Evolutionary conservation across 2,329 filamentous ascomycete species (phyloP), one percentile per base, ranked within the genome.

Genomic region (Sporothrix inflata): DNA sequence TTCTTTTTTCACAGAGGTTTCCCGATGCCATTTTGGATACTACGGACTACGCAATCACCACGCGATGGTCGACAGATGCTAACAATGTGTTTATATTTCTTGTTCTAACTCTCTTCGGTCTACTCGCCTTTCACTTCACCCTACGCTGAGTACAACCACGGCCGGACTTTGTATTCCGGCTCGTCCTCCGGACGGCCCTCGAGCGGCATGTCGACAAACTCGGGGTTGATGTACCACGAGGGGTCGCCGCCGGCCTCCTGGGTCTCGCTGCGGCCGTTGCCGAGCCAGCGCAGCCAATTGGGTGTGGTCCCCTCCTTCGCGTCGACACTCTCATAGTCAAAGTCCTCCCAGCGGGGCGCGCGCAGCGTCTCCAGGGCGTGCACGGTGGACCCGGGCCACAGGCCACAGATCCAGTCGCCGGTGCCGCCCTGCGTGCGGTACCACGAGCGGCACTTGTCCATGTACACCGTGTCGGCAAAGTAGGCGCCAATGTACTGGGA

Each of bases 361-460:
- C 81, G 76, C 73, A 85, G 75, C 12, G 81, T 78, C 77, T 85
- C 83, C 4, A 84, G 75, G 9, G 81, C 81, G 61, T 85, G 84
- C 69, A 84, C 78, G 16, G 81, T 82, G 38, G 81, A 83, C 4
- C 84, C 84, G 0, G 83, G 83, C 83, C 84, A 85, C 40, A 85
- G 76, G 1, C 81, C 83, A 24, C 80, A 79, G 67, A 85, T 79
- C 70, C 79, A 78, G 69, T 82, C 76, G 5, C 82, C 82, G 11
- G 75, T 77, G 30, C 81, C 83, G 24, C 80, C 80, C 11, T 82
- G 80, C 42, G 82, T 81, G 76, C 85, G 85, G 77, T 88, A 89
- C 86, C 86, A 88, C 70, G 83, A 85, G 73, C 82, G 83, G 77
- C 86, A 88, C 11, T 79, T 77, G 53, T 84, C 84, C 6, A 80